These are phyloP conservation scores for Colletotrichum melonis DNA, from an alignment of 2,329 filamentous ascomycete species.

Conservation along the genomic window DNA sequence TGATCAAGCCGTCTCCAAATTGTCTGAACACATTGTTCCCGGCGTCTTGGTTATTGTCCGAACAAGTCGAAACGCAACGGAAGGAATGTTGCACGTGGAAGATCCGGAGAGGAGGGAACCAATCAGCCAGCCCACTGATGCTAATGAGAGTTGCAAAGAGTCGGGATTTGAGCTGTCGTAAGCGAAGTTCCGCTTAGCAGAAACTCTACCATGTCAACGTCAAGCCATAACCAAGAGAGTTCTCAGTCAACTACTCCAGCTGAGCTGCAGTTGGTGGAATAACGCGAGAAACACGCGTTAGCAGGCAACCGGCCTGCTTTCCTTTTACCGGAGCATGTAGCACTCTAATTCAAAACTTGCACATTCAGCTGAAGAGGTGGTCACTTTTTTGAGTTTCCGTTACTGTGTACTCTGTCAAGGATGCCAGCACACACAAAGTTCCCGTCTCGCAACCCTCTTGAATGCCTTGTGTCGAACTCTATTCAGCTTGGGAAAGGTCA, in stretches of 20 bases:
- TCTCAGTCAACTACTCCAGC: not conserved
- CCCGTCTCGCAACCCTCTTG: not conserved
- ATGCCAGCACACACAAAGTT: not conserved
- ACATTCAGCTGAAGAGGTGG: fast-evolving
- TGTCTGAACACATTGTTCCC: not conserved
- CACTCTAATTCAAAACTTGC: not conserved
- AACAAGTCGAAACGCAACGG: not conserved
- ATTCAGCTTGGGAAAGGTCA: not conserved
- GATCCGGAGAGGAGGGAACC: no score
- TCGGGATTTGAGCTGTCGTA: not conserved
- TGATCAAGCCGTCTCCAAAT: not conserved
- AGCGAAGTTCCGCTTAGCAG: not conserved
- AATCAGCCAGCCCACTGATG: not conserved
- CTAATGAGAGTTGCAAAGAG: not conserved
- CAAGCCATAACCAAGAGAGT: not conserved
- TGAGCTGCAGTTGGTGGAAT: not conserved
- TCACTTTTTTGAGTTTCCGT: not conserved
- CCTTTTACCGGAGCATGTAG: not conserved
- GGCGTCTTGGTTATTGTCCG: not conserved
- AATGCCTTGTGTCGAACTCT: not conserved
- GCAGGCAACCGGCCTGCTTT: not conserved
- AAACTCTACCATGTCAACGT: not conserved
- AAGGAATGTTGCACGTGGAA: not conserved
- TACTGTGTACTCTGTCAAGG: not conserved
- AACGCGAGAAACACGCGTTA: not conserved